phyloP scores from a whole-genome alignment of 1,284 basidiomycete genomes.

The Sanghuangporus baumii region DNA sequence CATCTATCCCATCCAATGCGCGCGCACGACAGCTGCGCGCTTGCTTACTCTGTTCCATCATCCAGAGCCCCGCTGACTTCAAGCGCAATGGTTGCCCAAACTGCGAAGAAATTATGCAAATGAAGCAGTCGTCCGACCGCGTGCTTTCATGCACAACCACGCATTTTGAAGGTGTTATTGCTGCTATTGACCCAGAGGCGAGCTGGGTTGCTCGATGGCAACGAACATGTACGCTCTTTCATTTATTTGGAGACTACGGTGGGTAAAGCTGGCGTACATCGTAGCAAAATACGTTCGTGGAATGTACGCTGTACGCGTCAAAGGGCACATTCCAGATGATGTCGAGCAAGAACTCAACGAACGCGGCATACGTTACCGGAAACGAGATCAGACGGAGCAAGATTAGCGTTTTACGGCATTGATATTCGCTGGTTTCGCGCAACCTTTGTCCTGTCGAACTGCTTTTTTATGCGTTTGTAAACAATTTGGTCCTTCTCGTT shows the following conservation, averaged over 20 bases:
- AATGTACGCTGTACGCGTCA: slow-evolving; percentile 86
- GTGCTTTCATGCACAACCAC: slow-evolving; percentile 89
- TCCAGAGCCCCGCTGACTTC: slow-evolving; percentile 85
- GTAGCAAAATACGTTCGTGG: slow-evolving; percentile 81
- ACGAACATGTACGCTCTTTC: slow-evolving; percentile 62
- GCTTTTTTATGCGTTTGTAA: background rate
- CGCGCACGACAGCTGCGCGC: slow-evolving; percentile 77
- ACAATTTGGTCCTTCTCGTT: background rate
- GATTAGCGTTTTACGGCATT: slow-evolving; percentile 36
- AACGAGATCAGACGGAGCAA: slow-evolving; percentile 69
- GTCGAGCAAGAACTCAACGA: slow-evolving; percentile 74
- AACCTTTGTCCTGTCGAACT: background rate
- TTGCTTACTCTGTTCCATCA: slow-evolving; percentile 88
- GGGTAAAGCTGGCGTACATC: background rate
- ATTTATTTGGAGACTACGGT: slow-evolving; percentile 9
- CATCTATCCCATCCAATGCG: slow-evolving; percentile 51
- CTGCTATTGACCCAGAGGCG: slow-evolving; percentile 81
- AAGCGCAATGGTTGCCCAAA: slow-evolving; percentile 88
- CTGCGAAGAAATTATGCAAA: slow-evolving; percentile 93
- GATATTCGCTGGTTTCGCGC: background rate
- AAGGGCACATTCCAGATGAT: slow-evolving; percentile 80
- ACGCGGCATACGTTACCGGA: slow-evolving; percentile 75
- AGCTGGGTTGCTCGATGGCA: slow-evolving; percentile 98
- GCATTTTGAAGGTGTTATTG: slow-evolving; percentile 90
- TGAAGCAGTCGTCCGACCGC: slow-evolving; percentile 83